Evolutionary conservation across 2,329 filamentous ascomycete genomes (phyloP).

Genomic region (Cyphellophora attinorum): DNA sequence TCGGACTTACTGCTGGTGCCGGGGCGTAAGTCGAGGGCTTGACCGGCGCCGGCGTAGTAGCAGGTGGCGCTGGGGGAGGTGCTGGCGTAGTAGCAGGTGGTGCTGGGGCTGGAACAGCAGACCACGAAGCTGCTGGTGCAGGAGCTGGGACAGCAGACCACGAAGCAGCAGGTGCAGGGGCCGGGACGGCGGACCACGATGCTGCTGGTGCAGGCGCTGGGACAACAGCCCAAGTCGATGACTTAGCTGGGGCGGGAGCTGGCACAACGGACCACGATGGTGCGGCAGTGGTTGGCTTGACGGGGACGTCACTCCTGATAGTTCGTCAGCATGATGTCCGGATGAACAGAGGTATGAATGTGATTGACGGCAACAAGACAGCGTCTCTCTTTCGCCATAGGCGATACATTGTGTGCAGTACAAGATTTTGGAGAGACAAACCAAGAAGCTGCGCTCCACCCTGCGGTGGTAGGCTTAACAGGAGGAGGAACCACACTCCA

Average conservation of each 20-base stretch:
- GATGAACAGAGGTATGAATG: not conserved
- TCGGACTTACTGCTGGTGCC: constrained; percentile 3
- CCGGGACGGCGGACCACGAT: not conserved
- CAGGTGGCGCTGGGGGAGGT: not conserved
- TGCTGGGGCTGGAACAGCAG: not conserved
- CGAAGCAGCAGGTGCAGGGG: constrained; percentile 1
- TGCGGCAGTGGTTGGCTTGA: constrained; percentile 1
- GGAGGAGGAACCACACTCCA: too few species aligned
- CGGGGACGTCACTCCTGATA: not conserved
- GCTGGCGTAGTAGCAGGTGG: constrained; percentile 1
- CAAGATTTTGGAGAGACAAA: too few species aligned
- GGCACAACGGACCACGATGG: constrained; percentile 3
- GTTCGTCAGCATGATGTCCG: not conserved
- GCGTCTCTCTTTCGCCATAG: too few species aligned
- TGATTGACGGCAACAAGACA: too few species aligned
- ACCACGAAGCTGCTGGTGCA: constrained; percentile 1
- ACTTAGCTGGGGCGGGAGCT: not conserved
- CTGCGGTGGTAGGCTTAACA: too few species aligned
- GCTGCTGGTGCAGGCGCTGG: not conserved
- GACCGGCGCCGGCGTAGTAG: not conserved
- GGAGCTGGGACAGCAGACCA: constrained; percentile 3
- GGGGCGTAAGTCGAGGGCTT: not conserved
- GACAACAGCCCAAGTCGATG: not conserved
- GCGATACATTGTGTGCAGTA: too few species aligned
- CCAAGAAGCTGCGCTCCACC: too few species aligned